Evolutionary conservation across 2,329 filamentous ascomycete species (phyloP).

Genomic region (Raffaelea albimanens): DNA sequence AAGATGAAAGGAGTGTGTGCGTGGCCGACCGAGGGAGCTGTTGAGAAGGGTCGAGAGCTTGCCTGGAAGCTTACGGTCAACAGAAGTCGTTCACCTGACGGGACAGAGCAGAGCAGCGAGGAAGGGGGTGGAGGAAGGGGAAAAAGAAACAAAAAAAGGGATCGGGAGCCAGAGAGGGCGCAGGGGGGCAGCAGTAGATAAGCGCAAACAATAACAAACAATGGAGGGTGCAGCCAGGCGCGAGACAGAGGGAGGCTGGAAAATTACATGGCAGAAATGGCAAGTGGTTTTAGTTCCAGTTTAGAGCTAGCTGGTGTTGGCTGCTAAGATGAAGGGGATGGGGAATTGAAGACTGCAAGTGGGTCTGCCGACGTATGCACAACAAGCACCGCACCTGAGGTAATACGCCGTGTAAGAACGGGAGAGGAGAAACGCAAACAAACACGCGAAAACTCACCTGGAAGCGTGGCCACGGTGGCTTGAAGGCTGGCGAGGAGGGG

Average conservation of each 20-base stretch:
- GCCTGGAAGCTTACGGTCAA: neutral
- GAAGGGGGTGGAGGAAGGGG: slow-evolving; percentile 5
- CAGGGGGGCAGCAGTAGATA: slow-evolving; percentile 6
- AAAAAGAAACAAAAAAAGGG: neutral
- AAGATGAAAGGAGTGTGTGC: neutral
- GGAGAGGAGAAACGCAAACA: neutral
- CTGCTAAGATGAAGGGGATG: slow-evolving; percentile 3
- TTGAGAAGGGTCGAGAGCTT: neutral
- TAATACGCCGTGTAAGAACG: neutral
- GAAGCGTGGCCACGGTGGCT: no score
- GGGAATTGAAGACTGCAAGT: slow-evolving; percentile 9
- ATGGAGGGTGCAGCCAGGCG: neutral
- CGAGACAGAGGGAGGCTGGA: neutral
- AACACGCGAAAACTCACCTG: neutral
- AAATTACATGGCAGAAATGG: slow-evolving; percentile 5
- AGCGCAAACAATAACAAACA: slow-evolving; percentile 2
- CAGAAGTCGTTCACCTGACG: neutral
- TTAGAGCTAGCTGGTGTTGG: slow-evolving; percentile 3
- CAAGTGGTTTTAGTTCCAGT: slow-evolving; percentile 6
- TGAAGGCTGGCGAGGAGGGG: no score
- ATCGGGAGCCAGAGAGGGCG: no score
- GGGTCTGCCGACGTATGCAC: slow-evolving; percentile 1
- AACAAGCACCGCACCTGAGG: neutral
- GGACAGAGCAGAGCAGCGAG: neutral
- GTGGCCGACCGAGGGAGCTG: neutral